Conservation (phyloP, 257 asterid species). For the Solanum dulcamara region DNA sequence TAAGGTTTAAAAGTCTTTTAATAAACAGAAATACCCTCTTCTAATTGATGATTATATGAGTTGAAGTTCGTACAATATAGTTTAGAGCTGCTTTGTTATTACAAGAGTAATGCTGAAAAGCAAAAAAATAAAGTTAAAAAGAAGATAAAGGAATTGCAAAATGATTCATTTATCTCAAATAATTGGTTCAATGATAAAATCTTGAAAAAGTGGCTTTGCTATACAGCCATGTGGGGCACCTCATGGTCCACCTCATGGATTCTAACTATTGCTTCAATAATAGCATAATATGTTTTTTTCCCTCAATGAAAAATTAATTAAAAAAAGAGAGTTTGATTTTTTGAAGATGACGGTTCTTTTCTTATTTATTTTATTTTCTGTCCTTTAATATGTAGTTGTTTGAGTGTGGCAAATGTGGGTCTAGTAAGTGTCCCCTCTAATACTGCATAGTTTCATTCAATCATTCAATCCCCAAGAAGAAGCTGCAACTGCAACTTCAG, state of each 20-base stretch:
- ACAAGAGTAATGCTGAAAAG: background rate
- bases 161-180: background rate
- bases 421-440: conserved; percentile 11
- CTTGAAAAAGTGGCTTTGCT: background rate
- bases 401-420: conserved; percentile 1
- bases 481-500: conserved; percentile 22
- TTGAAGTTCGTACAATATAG: background rate
- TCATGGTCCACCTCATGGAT: background rate
- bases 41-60: background rate
- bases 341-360: background rate
- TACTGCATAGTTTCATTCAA: background rate
- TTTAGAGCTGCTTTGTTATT: background rate
- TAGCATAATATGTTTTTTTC: background rate
- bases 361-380: background rate
- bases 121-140: background rate
- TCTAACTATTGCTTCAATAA: background rate
- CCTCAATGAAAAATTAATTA: background rate
- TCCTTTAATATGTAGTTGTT: background rate
- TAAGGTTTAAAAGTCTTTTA: background rate
- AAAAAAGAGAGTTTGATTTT: background rate
- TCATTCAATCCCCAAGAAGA: conserved; percentile 11
- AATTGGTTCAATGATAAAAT: background rate
- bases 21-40: background rate
- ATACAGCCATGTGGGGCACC: conserved; percentile 6
- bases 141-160: background rate